Conservation (phyloP, 257 asterid species). For the Solanum dulcamara region DNA sequence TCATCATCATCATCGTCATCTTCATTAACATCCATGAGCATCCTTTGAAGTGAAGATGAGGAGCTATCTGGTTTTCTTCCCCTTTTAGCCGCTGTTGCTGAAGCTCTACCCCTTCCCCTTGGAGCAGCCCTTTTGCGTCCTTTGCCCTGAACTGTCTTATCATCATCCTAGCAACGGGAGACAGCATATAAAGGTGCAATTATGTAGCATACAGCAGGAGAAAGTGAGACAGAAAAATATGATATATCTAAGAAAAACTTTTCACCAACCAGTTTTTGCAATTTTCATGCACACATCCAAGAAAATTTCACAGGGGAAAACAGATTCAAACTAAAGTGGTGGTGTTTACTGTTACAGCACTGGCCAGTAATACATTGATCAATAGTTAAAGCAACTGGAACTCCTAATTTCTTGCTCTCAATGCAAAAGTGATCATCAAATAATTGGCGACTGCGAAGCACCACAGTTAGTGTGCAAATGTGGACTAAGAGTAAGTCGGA, state of each 20-base stretch:
- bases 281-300: not conserved
- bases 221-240: not conserved
- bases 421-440: not conserved
- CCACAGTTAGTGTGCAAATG: not conserved
- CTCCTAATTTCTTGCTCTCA: not conserved
- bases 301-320: not conserved
- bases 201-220: not conserved
- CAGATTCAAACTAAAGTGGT: not conserved
- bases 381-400: not conserved
- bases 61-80: conserved; percentile 63
- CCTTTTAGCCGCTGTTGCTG: conserved; percentile 64
- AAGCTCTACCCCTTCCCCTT: conserved; percentile 75
- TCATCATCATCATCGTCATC: conserved; percentile 65
- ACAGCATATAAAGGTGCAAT: not conserved
- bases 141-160: conserved; percentile 37
- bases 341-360: not conserved
- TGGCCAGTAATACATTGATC: not conserved
- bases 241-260: not conserved
- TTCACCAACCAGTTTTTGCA: not conserved
- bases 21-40: conserved; percentile 52
- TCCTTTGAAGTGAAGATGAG: conserved; percentile 62
- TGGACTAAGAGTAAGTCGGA: not conserved
- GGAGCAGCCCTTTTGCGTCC: conserved; percentile 88
- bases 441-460: not conserved
- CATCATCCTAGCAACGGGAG: conserved; percentile 40